Percentiles rank a stretch among this genome's conserved stretches.
These are phyloP conservation scores for Macrocybe gigantea DNA, from an alignment of 768 basidiomycete species.

Conservation along the genomic window DNA sequence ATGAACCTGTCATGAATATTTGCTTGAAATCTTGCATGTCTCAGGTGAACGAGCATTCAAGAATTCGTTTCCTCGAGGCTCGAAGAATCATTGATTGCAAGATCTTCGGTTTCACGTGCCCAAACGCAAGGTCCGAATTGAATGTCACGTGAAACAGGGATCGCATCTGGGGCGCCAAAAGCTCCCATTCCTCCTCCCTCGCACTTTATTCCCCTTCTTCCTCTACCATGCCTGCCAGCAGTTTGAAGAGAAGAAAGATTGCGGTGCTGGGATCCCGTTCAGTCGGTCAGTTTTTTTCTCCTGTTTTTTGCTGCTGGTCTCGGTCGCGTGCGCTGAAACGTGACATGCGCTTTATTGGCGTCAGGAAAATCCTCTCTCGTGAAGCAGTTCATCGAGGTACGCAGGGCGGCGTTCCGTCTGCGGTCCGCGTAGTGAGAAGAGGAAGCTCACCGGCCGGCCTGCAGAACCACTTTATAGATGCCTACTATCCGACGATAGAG, in stretches of 20 bases:
- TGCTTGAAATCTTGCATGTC: too few relatives aligned
- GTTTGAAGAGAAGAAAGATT: conserved; percentile 80
- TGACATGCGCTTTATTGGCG: too few relatives aligned
- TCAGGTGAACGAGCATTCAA: too few relatives aligned
- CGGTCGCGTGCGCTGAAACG: too few relatives aligned
- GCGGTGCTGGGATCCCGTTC: conserved; percentile 86
- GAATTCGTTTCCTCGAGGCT: not conserved
- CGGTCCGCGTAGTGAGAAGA: not conserved
- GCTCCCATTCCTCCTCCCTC: conserved; percentile 5
- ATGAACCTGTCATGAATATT: too few relatives aligned
- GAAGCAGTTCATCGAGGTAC: conserved; percentile 81
- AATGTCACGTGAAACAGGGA: conserved; percentile 6
- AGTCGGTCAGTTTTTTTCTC: conserved; percentile 57
- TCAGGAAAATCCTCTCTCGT: conserved; percentile 95
- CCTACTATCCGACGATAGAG: conserved; percentile 96
- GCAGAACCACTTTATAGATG: conserved; percentile 80
- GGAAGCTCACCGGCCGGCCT: conserved; percentile 1
- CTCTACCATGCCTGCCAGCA: conserved; percentile 18
- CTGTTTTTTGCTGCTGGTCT: not conserved
- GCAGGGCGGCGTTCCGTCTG: not conserved
- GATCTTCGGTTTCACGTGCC: not conserved
- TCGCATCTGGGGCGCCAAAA: conserved; percentile 10
- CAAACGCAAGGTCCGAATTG: not conserved
- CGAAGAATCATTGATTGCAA: not conserved
- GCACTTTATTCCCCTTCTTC: conserved; percentile 1